Evolutionary conservation across 164 flowering plant species (phyloP), one percentile per base, ranked within the genome.

Genomic region (Vitis labrusca): DNA sequence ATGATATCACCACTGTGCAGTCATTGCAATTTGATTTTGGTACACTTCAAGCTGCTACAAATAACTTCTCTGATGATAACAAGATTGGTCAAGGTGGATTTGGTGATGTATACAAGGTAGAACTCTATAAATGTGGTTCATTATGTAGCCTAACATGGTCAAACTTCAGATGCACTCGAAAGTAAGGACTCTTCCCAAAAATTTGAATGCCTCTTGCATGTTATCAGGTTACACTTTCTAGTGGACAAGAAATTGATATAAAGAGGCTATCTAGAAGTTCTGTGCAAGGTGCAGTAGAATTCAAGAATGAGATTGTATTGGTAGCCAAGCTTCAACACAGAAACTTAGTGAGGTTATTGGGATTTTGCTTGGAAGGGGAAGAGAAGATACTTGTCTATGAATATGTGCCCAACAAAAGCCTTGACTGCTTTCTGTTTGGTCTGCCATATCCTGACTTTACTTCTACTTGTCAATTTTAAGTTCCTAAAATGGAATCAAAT

Each of bases 341-440:
- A 23, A 80, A 80, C 69, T 71, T 80, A 19, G 78, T 66, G 13
- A 74, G 71, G 63, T 67, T 80, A 1, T 23, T 71, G 19, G 83
- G 83, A 50, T 80, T 68, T 67, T 80, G 76, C 71, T 52, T 74
- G 68, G 76, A 80, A 53, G 74, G 74, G 57, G 51, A 63, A 15
- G 87, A 84, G 61, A 76, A 63, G 65, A 64, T 84, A 19, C 81
- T 84, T 7, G 32, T 83, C 23, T 83, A 83, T 57, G 86, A 83
- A 60, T 81, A 44, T 59, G 74, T 83, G 16, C 75, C 80, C 8
- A 83, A 83, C 72, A 68, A 67, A 66, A 83, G 82, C 80, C 84
- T 83, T 5, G 84, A 83, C 68, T 63, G 73, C 57, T 73, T 77
- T 15, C 55, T 83, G 16, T 77, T 76, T 32, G 82, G 82, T 79